Evolutionary conservation across 2,329 filamentous ascomycete species (phyloP).

Genomic region (Apiospora saccharicola): DNA sequence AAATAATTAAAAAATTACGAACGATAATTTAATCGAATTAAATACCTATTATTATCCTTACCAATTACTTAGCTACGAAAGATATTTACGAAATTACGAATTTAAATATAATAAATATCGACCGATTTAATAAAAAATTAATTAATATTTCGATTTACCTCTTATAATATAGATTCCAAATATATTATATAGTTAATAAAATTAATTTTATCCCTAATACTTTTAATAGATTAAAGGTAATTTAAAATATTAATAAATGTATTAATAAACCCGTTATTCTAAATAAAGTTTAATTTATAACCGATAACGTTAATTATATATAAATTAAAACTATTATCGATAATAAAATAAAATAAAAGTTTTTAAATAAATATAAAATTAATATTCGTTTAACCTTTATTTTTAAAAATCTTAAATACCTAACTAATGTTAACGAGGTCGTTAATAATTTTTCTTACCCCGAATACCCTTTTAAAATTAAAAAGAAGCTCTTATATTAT

Average conservation of each 20-base stretch:
- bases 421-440: neutral
- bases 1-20: neutral
- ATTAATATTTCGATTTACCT: neutral
- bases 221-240: too few relatives aligned
- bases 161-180: neutral
- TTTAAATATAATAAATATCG: slow-evolving; percentile 19
- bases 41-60: neutral
- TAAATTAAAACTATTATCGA: neutral
- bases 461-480: neutral
- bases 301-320: neutral
- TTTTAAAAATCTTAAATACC: too few relatives aligned
- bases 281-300: too few relatives aligned
- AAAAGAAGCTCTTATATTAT: slow-evolving; percentile 19
- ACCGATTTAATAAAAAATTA: neutral
- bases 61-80: neutral
- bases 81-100: neutral
- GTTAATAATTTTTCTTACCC: neutral
- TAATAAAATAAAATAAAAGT: neutral
- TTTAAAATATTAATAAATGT: too few relatives aligned
- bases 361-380: slow-evolving; percentile 1
- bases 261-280: too few relatives aligned
- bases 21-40: neutral
- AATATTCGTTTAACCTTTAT: too few relatives aligned
- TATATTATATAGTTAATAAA: too few relatives aligned
- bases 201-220: too few relatives aligned